Evolutionary conservation across 2,329 filamentous ascomycete species (phyloP).

Genomic region (Pseudogymnoascus destructans): DNA sequence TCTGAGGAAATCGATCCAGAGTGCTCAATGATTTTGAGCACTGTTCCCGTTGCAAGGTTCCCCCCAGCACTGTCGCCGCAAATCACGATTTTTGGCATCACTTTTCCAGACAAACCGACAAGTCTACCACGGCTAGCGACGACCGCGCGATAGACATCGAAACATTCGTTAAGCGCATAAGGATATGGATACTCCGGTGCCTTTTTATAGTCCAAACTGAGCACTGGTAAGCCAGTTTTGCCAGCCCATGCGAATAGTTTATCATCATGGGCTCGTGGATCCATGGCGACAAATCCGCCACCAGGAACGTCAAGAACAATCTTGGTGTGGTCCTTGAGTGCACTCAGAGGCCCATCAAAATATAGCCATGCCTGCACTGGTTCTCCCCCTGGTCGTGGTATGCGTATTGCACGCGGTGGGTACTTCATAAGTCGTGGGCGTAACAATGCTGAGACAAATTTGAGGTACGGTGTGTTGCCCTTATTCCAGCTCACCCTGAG

Average conservation of each 20-base stretch:
- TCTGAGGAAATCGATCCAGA: constrained; percentile 39
- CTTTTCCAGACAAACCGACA: constrained; percentile 56
- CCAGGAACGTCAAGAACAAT: constrained; percentile 84
- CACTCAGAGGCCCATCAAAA: constrained; percentile 74
- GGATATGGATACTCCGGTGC: constrained; percentile 77
- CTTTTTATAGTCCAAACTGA: constrained; percentile 85
- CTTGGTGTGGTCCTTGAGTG: constrained; percentile 62
- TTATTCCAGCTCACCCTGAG: constrained; percentile 93
- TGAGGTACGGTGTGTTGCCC: constrained; percentile 72
- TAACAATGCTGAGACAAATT: constrained; percentile 56
- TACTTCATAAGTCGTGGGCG: constrained; percentile 71
- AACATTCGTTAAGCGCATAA: constrained; percentile 76
- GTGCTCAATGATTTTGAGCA: constrained; percentile 73
- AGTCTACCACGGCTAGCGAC: constrained; percentile 60
- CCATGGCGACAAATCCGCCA: constrained; percentile 94
- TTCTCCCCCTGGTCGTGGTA: constrained; percentile 65
- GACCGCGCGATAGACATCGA: constrained; percentile 68
- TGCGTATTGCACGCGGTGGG: constrained; percentile 69
- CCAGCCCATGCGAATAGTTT: constrained; percentile 87
- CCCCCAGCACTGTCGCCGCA: constrained; percentile 74
- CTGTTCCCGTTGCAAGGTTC: constrained; percentile 66
- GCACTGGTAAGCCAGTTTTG: constrained; percentile 72
- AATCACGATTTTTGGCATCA: constrained; percentile 54
- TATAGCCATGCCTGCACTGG: constrained; percentile 83
- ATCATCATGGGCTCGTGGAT: constrained; percentile 86